These are phyloP conservation scores for Pythium vanterpoolii DNA, from an alignment of 352 stramenopile species.

Conservation along the genomic window DNA sequence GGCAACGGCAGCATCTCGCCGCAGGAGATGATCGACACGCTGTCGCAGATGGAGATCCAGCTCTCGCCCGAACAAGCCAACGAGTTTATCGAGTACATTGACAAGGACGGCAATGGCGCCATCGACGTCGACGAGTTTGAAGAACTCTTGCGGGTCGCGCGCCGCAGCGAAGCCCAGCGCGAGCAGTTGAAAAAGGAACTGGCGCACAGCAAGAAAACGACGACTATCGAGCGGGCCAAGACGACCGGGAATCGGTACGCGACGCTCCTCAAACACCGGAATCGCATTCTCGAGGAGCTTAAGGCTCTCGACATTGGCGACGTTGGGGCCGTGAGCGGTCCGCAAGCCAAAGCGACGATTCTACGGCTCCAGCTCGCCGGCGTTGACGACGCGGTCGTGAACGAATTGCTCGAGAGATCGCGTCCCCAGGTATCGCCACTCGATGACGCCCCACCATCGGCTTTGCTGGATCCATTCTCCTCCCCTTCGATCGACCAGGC, in stretches of 20 bases:
- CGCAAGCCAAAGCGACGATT: constrained; percentile 48
- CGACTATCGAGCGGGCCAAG: constrained; percentile 26
- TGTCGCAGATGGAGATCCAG: constrained; percentile 85
- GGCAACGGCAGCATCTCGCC: constrained; percentile 76
- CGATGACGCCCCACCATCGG: neutral
- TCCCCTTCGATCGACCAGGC: neutral
- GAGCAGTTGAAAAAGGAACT: constrained; percentile 73
- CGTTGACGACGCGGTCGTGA: constrained; percentile 44
- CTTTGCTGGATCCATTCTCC: neutral
- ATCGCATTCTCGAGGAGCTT: constrained; percentile 67
- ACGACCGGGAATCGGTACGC: constrained; percentile 28
- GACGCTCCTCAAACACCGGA: constrained; percentile 45
- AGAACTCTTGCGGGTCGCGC: constrained; percentile 68
- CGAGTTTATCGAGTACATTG: constrained; percentile 73
- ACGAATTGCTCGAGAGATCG: constrained; percentile 41
- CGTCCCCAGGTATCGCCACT: neutral
- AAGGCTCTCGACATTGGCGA: constrained; percentile 38
- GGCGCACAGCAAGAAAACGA: constrained; percentile 31
- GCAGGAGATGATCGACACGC: constrained; percentile 78
- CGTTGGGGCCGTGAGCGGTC: constrained; percentile 32
- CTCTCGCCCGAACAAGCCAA: constrained; percentile 56
- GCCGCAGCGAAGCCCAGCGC: constrained; percentile 63
- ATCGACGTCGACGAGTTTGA: constrained; percentile 88
- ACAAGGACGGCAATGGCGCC: constrained; percentile 79
- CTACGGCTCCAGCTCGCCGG: constrained; percentile 44